Base-by-base conservation (phyloP, 2,329 filamentous ascomycete genomes). In the Alternaria arborescens region DNA sequence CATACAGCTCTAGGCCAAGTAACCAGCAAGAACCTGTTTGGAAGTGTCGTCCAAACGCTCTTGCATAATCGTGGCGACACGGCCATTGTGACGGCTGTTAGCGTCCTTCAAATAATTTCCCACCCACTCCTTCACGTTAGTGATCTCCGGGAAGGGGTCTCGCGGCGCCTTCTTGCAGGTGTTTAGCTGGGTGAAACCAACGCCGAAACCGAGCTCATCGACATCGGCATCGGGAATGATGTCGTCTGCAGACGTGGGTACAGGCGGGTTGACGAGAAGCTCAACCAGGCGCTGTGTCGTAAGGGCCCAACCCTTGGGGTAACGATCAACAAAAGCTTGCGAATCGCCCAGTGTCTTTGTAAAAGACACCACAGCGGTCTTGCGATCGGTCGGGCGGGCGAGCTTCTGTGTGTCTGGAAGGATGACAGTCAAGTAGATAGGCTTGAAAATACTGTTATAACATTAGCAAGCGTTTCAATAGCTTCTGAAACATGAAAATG, bases 151-250 rank as follows among this genome's bases (percentile, higher is more conserved):
- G 83, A 93, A 98, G 20, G 94, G 91, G 76, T 98, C 95, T 52
- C 85, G 85, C 1, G 87, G 81, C 4, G 87, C 83, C 60, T 89
- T 89, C 77, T 90, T 92, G 82, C 94, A 95, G 0, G 94, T 97
- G 81, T 94, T 97, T 64, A 99, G 86, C 32, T 92, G 90, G 0
- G 95, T 98, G 80, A 97, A 99, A 8, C 93, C 94, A 66, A 97
- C 89, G 26, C 95, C 95, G 74, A 99, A 99, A 28, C 92, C 90
- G 68, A 97, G 89, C 77, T 99, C 95, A 71, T 99, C 95, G 26
- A 97, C 91, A 72, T 98, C 94, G 3, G 93, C 89, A 76, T 98
- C 95, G 11, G 88, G 87, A 65, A 97, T 89, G 52, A 92, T 82
- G 68, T 96, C 93, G 58, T 90, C 89, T 36, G 85, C 82, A 1